Evolutionary conservation across 352 stramenopile species (phyloP), one percentile per base, ranked within the genome.

Genomic region (Pythium pectinolyticum): DNA sequence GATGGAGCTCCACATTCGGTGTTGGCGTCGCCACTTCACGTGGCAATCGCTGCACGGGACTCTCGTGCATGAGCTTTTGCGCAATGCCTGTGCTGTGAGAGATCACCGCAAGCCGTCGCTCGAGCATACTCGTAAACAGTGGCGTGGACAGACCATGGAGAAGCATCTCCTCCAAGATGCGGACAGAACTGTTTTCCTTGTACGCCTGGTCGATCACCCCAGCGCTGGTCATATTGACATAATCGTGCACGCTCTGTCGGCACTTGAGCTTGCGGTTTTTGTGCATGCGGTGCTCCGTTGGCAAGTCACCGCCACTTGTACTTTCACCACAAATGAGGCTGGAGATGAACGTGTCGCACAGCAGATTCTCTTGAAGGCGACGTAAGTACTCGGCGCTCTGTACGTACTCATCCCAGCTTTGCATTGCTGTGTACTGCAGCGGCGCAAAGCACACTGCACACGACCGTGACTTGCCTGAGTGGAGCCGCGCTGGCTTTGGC

Each of bases 241-340:
- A 91, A 60, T 94, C 84, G 17, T 77, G 64, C 12, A 94, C 85
- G 51, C 75, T 93, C 53, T 95, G 87, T 20, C 84, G 74, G 54
- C 85, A 94, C 46, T 95, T 95, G 11, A 77, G 60, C 45, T 88
- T 91, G 27, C 85, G 75, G 57, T 92, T 92, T 55, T 89, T 90
- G 65, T 93, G 83, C 85, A 95, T 94, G 20, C 87, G 73, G 41
- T 94, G 80, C 60, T 95, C 87, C 1, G 84, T 95, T 1, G 87
- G 87, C 22, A 95, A 46, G 54, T 95, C 87, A 10, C 84, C 84
- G 0, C 72, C 76, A n/a, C 61, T 57, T 11, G 75, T 70, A 59
- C 71, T 89, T 34, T 93, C 83, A 0, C 85, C 85, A 35, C 87
- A 95, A 25, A 95, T 87, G 11, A 95, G 57, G 1, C 75, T 80